Conservation (phyloP, 345 rosid genomes). For the Bretschneidera sinensis region DNA sequence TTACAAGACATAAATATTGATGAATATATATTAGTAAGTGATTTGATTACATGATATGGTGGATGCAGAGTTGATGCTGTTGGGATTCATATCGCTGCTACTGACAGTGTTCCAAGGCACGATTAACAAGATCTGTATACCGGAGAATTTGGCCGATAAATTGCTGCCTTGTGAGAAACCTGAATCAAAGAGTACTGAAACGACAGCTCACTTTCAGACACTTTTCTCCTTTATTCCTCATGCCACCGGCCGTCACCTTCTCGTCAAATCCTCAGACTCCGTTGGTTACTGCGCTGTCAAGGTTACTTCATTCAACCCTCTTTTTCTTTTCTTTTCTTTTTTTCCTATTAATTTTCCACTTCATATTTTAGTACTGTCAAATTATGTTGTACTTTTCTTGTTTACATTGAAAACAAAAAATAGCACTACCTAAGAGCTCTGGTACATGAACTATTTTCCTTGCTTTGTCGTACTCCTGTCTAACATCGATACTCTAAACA, state of each 20-base stretch:
- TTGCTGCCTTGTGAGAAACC: conserved; percentile 54
- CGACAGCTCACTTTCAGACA: conserved; percentile 37
- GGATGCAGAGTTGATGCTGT: conserved; percentile 74
- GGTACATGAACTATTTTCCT: too few relatives aligned
- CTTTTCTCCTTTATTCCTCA: conserved; percentile 12
- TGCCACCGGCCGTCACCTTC: conserved; percentile 47
- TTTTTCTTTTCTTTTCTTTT: not conserved
- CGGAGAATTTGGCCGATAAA: conserved; percentile 36
- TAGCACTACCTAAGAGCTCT: too few relatives aligned
- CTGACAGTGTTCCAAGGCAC: conserved; percentile 53
- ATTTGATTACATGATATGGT: too few relatives aligned
- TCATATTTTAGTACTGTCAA: too few relatives aligned
- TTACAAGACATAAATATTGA: too few relatives aligned
- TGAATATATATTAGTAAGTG: too few relatives aligned
- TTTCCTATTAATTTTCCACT: not conserved
- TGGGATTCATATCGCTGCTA: conserved; percentile 82
- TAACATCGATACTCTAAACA: too few relatives aligned
- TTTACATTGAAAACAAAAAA: too few relatives aligned
- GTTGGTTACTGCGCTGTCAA: conserved; percentile 25
- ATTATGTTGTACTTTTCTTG: too few relatives aligned
- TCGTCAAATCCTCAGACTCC: conserved; percentile 30
- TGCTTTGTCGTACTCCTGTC: too few relatives aligned
- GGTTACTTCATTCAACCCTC: conserved; percentile 17
- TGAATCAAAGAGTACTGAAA: conserved; percentile 9
- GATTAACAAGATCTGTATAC: conserved; percentile 49